Conservation (phyloP, 2,329 filamentous ascomycete genomes). For the Aspergillus brunneoviolaceus region DNA sequence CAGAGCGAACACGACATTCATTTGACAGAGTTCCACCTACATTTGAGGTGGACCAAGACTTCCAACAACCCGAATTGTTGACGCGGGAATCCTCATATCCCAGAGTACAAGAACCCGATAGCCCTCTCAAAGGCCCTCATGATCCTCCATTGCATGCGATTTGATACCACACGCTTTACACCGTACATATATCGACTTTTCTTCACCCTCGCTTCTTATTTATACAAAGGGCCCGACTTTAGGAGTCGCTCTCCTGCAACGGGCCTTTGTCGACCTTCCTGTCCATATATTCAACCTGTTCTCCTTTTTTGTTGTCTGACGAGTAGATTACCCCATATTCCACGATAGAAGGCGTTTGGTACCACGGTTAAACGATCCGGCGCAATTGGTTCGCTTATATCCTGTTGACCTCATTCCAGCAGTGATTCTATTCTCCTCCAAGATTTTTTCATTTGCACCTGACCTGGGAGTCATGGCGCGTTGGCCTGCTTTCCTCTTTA, state of each 20-base stretch:
- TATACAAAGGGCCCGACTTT: constrained; percentile 32
- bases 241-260: constrained; percentile 25
- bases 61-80: constrained; percentile 84
- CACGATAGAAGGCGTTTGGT: constrained; percentile 43
- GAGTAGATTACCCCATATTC: constrained; percentile 34
- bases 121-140: constrained; percentile 32
- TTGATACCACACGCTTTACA: constrained; percentile 27
- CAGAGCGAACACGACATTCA: constrained; percentile 79
- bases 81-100: constrained; percentile 69
- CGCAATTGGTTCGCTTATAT: constrained; percentile 28
- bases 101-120: constrained; percentile 27
- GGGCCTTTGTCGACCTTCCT: constrained; percentile 20
- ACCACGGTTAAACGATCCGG: constrained; percentile 35
- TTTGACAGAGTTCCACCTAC: constrained; percentile 82
- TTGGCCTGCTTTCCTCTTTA: constrained; percentile 6
- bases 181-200: constrained; percentile 30
- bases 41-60: constrained; percentile 85
- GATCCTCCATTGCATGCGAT: constrained; percentile 34
- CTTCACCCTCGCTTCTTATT: constrained; percentile 19
- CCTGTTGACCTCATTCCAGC: constrained; percentile 8
- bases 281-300: constrained; percentile 24
- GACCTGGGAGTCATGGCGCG: background rate
- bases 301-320: constrained; percentile 27
- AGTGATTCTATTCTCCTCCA: constrained; percentile 1
- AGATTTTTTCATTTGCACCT: constrained; percentile 11